Evolutionary conservation across 2,329 filamentous ascomycete genomes (phyloP).

Genomic region (Penicillium sclerotiorum): DNA sequence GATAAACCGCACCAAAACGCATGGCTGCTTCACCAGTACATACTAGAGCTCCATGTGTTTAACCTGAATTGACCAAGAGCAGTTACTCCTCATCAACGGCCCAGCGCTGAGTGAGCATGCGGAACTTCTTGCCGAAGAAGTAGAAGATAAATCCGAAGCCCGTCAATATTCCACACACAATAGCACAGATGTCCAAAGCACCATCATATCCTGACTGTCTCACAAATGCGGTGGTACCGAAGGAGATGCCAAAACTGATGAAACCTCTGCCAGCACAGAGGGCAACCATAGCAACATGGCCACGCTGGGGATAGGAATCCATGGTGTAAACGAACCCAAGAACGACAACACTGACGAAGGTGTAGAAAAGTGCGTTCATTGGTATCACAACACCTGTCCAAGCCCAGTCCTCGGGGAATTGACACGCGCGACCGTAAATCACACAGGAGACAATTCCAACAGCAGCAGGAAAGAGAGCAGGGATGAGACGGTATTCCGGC

Average conservation of each 20-base stretch:
- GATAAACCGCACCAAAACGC: too few species aligned
- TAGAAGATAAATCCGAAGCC: constrained; percentile 8
- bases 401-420: constrained; percentile 3
- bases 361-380: constrained; percentile 15
- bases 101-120: constrained; percentile 11
- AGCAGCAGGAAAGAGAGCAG: background rate
- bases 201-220: constrained; percentile 10
- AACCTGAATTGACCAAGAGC: too few species aligned
- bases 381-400: constrained; percentile 10
- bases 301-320: constrained; percentile 10
- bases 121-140: constrained; percentile 8
- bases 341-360: constrained; percentile 12
- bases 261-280: constrained; percentile 10
- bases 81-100: constrained; percentile 1
- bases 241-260: constrained; percentile 12
- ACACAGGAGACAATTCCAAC: background rate
- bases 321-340: constrained; percentile 14
- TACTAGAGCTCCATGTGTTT: too few species aligned
- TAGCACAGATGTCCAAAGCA: constrained; percentile 11
- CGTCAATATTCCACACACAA: constrained; percentile 8
- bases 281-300: constrained; percentile 11
- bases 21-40: too few species aligned
- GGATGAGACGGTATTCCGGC: constrained; percentile 11
- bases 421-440: background rate
- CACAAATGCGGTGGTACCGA: constrained; percentile 13